These are phyloP conservation scores for Berberis vulgaris DNA, from an alignment of 164 flowering plant species.

Conservation along the genomic window DNA sequence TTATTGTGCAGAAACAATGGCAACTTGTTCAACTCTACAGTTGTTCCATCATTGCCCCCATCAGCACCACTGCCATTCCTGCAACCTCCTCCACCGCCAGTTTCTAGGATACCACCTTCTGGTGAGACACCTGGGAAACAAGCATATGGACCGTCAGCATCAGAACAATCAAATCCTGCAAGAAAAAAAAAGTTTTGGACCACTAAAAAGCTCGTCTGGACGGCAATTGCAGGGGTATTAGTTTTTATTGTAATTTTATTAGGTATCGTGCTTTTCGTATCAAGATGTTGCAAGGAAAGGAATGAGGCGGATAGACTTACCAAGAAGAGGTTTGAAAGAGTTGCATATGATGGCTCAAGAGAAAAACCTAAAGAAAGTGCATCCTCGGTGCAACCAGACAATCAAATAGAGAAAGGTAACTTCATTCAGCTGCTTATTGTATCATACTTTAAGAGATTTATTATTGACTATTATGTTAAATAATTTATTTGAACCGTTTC, in stretches of 20 bases:
- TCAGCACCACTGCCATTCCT: slow-evolving; percentile 27
- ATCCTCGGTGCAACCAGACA: slow-evolving; percentile 19
- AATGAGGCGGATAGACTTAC: slow-evolving; percentile 13
- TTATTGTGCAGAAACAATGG: slow-evolving; percentile 64
- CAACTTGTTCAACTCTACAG: slow-evolving; percentile 55
- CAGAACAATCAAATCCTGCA: slow-evolving; percentile 13
- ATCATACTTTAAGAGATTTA: not conserved
- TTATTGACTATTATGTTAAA: not conserved
- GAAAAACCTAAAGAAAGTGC: slow-evolving; percentile 20
- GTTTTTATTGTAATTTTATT: slow-evolving; percentile 25
- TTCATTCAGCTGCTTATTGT: not conserved
- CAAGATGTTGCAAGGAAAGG: slow-evolving; percentile 28
- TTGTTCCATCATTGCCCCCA: slow-evolving; percentile 44
- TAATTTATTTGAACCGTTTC: slow-evolving; percentile 9
- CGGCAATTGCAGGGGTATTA: slow-evolving; percentile 28
- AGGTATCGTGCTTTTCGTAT: slow-evolving; percentile 26
- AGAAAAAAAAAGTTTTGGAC: slow-evolving; percentile 17
- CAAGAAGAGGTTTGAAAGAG: slow-evolving; percentile 14
- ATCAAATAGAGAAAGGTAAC: slow-evolving; percentile 32
- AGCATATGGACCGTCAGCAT: slow-evolving; percentile 23
- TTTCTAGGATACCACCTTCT: slow-evolving; percentile 29
- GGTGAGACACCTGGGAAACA: slow-evolving; percentile 19
- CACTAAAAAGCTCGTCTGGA: slow-evolving; percentile 28
- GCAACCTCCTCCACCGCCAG: slow-evolving; percentile 22
- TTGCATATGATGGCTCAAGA: slow-evolving; percentile 11